Base-by-base conservation (phyloP, 164 flowering plant species). In the Macadamia integrifolia region DNA sequence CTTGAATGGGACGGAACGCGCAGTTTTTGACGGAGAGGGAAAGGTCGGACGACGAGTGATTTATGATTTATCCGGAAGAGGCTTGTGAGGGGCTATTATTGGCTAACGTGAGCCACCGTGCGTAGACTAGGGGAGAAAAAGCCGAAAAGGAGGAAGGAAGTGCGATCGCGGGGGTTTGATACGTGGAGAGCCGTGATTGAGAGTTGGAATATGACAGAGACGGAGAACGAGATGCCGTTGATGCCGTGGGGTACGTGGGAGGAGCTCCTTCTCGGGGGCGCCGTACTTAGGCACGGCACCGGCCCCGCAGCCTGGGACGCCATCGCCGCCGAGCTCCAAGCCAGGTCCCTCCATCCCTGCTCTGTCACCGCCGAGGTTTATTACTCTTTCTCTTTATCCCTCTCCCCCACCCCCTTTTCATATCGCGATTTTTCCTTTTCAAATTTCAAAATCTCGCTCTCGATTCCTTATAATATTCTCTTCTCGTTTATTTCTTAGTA, bases 171-270 rank as follows among this genome's bases (percentile, higher is more conserved):
- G 8, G 15, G 15, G 76, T 67, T 52, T 35, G 40, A 60, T 71
- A 68, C 72, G 81, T 78, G 78, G 72, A 66, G 30, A 65, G 46
- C 58, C 30, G 64, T 13, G 66, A 70, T 70, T 44, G 66, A 59
- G 3, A 3, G 44, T 30, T 58, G 57, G 6, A 14, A 29, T 64
- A 61, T n/a, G 68, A 65, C 49, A 42, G 65, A 13, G 69, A 55
- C 29, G 70, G 71, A 49, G 72, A 35, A 1, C 40, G 63, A 55
- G 81, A 59, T 56, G 72, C 31, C 42, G 73, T 65, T 62, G 70
- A 57, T 65, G 74, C 75, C 44, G 64, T 90, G 98, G 98, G 93
- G 95, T 40, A 90, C 96, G 46, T 93, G 98, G 98, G 95, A 90
- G 71, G 96, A 88, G 81, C 86, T 93, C 9, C 69, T 93, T 32